Percentiles rank a stretch among this genome's conserved stretches.
phyloP scores from a whole-genome alignment of 2,329 filamentous ascomycete species.

The Akanthomyces uredinophilus region DNA sequence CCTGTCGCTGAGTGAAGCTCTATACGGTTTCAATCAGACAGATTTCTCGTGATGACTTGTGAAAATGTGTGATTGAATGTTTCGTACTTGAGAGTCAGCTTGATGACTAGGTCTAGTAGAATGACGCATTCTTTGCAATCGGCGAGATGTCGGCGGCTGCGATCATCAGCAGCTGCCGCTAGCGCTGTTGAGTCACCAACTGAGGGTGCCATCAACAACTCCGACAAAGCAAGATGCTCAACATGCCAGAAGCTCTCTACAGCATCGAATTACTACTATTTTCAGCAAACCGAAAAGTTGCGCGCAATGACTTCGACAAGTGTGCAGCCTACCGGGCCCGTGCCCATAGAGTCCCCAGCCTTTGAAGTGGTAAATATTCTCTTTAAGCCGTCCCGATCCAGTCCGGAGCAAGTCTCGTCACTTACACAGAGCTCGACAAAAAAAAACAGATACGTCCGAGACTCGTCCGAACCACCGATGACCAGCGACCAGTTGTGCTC shows the following conservation, averaged over 20 bases:
- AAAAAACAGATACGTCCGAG: constrained; percentile 4
- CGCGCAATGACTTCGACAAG: background rate
- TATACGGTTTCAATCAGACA: too few species aligned
- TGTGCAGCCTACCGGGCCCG: background rate
- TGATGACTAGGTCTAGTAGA: too few species aligned
- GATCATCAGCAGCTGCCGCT: background rate
- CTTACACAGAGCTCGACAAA: background rate
- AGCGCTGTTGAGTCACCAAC: constrained; percentile 6
- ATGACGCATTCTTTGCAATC: background rate
- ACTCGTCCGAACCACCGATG: background rate
- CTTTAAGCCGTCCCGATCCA: too few species aligned
- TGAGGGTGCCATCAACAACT: background rate
- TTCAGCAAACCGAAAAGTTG: background rate
- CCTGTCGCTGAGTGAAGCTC: too few species aligned
- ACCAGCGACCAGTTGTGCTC: constrained; percentile 2
- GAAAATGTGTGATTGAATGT: too few species aligned
- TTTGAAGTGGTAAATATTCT: background rate
- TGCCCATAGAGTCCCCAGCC: constrained; percentile 1
- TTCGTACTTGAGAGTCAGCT: too few species aligned
- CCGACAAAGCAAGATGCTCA: background rate
- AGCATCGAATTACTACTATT: background rate
- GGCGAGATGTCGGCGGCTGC: background rate
- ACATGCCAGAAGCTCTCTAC: background rate
- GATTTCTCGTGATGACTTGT: too few species aligned
- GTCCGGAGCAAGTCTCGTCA: background rate